phyloP scores from a whole-genome alignment of 148 eudicot genomes.

The Simmondsia chinensis region DNA sequence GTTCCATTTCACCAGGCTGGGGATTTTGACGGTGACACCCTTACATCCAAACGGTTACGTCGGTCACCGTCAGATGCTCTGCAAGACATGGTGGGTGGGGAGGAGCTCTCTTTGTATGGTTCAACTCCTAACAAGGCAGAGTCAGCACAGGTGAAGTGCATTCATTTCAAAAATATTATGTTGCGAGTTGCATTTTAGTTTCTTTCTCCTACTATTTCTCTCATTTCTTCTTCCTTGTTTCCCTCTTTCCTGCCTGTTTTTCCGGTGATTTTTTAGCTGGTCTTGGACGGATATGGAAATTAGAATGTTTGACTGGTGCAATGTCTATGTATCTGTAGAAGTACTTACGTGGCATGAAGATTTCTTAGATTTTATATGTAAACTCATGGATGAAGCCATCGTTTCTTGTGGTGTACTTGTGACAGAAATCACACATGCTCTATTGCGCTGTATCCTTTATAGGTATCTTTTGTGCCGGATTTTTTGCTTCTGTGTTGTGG shows the following conservation, averaged over 20 bases:
- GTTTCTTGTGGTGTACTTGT: no score
- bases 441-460: no score
- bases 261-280: no score
- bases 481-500: no score
- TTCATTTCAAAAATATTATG: not conserved
- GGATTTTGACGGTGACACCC: slow-evolving; percentile 81
- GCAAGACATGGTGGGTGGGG: slow-evolving; percentile 71
- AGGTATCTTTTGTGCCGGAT: no score
- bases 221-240: not conserved
- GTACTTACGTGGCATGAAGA: no score
- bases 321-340: no score
- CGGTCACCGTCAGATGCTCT: slow-evolving; percentile 86
- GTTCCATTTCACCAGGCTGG: slow-evolving; percentile 60
- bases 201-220: not conserved
- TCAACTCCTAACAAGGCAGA: slow-evolving; percentile 75
- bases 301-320: no score
- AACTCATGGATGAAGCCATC: no score
- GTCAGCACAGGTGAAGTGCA: slow-evolving; percentile 62
- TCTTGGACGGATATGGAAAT: no score
- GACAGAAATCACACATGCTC: no score
- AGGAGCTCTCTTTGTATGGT: slow-evolving; percentile 82
- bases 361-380: no score
- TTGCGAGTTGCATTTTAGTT: not conserved
- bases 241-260: not conserved
- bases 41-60: slow-evolving; percentile 57